Evolutionary conservation across 2,329 filamentous ascomycete genomes (phyloP).

Genomic region (Aspergillus texensis): DNA sequence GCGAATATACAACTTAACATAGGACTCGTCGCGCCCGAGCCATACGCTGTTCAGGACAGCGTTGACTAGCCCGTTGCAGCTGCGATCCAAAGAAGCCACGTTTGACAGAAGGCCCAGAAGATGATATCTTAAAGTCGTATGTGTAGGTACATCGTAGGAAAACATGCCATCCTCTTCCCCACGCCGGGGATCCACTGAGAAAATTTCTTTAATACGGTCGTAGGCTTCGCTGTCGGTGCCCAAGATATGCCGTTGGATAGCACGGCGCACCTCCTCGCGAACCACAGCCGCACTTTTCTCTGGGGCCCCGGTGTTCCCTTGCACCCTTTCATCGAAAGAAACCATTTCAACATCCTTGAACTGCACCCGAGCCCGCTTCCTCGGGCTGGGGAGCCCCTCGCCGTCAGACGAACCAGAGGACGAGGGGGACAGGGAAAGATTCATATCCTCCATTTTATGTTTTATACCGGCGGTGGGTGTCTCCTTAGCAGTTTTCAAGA

Average conservation of each 20-base stretch:
- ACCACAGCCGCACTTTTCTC: slow-evolving; percentile 61
- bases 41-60: slow-evolving; percentile 62
- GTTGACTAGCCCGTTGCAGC: slow-evolving; percentile 61
- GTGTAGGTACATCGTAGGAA: slow-evolving; percentile 52
- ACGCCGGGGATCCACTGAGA: slow-evolving; percentile 51
- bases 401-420: slow-evolving; percentile 33
- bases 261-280: slow-evolving; percentile 63
- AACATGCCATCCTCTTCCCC: slow-evolving; percentile 34
- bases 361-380: slow-evolving; percentile 47
- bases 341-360: slow-evolving; percentile 48
- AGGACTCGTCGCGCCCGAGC: slow-evolving; percentile 63
- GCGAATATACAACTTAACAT: slow-evolving; percentile 58
- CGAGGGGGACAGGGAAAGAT: slow-evolving; percentile 35
- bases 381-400: slow-evolving; percentile 33
- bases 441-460: slow-evolving; percentile 41
- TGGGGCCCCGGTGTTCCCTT: slow-evolving; percentile 27
- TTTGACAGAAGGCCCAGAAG: slow-evolving; percentile 61
- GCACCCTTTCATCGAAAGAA: slow-evolving; percentile 30
- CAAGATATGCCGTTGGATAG: slow-evolving; percentile 56
- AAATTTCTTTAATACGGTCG: slow-evolving; percentile 58
- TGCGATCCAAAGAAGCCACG: slow-evolving; percentile 57
- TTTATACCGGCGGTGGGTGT: slow-evolving; percentile 33
- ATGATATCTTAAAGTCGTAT: slow-evolving; percentile 59
- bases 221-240: slow-evolving; percentile 59
- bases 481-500: slow-evolving; percentile 39